phyloP scores from a whole-genome alignment of 192 early-diverging fungal genomes.

The Podochytrium sp. region DNA sequence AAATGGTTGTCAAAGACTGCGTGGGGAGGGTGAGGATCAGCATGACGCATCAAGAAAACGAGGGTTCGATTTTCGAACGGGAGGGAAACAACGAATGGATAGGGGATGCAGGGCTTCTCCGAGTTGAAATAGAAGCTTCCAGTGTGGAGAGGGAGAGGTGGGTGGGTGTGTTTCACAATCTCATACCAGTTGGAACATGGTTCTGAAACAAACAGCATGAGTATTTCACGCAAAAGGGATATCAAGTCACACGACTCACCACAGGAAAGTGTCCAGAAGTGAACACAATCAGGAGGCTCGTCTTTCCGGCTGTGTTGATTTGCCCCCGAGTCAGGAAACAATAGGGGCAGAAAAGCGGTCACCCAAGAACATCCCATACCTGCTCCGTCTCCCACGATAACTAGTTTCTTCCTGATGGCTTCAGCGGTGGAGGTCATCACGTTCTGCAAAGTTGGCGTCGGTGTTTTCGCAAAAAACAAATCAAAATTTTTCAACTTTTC shows the following conservation, averaged over 20 bases:
- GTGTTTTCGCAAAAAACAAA: no score
- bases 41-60: no score
- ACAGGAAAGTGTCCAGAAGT: slow-evolving; percentile 84
- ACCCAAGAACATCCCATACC: slow-evolving; percentile 33
- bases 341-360: not conserved
- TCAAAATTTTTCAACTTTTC: no score
- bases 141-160: not conserved
- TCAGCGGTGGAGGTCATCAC: not conserved
- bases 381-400: slow-evolving; percentile 82
- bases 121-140: no score
- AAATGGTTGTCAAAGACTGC: slow-evolving; percentile 72
- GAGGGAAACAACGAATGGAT: no score
- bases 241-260: slow-evolving; percentile 52
- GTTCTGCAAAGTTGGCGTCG: no score
- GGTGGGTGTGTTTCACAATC: not conserved
- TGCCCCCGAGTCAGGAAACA: no score
- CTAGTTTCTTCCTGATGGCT: slow-evolving; percentile 64
- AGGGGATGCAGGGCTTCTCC: no score
- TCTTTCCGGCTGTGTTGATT: slow-evolving; percentile 69
- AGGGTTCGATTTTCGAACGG: no score
- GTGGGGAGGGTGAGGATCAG: no score
- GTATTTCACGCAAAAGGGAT: slow-evolving; percentile 2
- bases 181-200: slow-evolving; percentile 25
- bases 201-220: slow-evolving; percentile 5
- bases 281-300: slow-evolving; percentile 79